Evolutionary conservation across 2,329 filamentous ascomycete genomes (phyloP), one percentile per base, ranked within the genome.

Genomic region (Fusarium caatingaense): DNA sequence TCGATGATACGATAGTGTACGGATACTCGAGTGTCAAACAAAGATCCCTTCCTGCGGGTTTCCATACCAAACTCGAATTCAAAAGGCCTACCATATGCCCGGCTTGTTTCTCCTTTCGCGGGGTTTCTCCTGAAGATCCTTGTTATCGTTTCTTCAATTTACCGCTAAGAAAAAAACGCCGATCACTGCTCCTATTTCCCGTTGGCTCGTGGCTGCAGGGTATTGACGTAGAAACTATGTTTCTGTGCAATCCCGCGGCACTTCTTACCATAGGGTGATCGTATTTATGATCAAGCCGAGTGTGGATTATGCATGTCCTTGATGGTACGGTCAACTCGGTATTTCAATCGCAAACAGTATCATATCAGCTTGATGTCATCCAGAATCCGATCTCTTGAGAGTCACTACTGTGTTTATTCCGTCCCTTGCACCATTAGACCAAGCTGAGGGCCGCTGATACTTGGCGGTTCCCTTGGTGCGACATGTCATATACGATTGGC

Each of bases 121-220:
- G 58, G 56, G 30, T 57, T 57, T 56, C 45, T 68, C 50, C 44
- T 41, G 55, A 51, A 49, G 56, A 65, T 71, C 59, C 46, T 61
- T 53, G 62, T 66, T 48, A 48, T 37, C 25, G 34, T 27, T 20
- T 34, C 27, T 54, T 56, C 48, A 46, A 48, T 48, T 54, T 42
- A 56, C 40, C 34, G 51, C 45, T 57, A 54, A 56, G 27, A 51
- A 47, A 57, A 57, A 56, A 32, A 37, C 40, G 55, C 42, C 63
- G 59, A 61, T 71, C 64, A 40, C 40, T 46, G 37, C 51, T 60
- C 44, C 46, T 53, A 21, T 49, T 68, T 57, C 49, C 32, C 44
- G 62, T 34, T 48, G 32, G 27, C 56, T 45, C 44, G 37, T 69
- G 23, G 45, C 53, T 69, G 37, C 48, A 28, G 41, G 45, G 30